Conservation (phyloP, 2,329 filamentous ascomycete genomes). For the Byssothecium circinans region DNA sequence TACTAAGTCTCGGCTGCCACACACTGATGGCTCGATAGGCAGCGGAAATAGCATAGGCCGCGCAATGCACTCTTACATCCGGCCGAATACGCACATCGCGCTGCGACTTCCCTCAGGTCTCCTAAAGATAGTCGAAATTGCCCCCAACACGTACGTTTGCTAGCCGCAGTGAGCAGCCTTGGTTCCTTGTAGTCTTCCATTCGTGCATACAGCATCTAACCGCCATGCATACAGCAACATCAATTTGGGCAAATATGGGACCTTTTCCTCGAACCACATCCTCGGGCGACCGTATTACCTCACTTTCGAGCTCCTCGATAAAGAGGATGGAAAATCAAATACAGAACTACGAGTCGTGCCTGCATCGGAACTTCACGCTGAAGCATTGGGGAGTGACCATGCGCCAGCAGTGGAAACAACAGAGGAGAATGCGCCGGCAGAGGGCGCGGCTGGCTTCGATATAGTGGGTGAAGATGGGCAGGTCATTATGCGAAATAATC, state of each 20-base stretch:
- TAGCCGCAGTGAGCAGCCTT: constrained; percentile 37
- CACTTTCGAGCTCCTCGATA: constrained; percentile 86
- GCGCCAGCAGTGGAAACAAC: constrained; percentile 46
- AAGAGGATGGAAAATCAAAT: constrained; percentile 58
- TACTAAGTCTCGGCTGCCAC: not conserved
- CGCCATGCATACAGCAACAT: constrained; percentile 64
- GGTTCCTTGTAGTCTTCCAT: not conserved
- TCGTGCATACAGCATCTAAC: not conserved
- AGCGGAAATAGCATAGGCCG: constrained; percentile 10
- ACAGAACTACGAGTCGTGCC: constrained; percentile 76
- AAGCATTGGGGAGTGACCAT: constrained; percentile 63
- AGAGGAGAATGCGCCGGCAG: constrained; percentile 28
- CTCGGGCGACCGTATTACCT: constrained; percentile 89
- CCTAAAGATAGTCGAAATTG: constrained; percentile 60
- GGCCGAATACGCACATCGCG: constrained; percentile 55
- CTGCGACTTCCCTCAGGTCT: constrained; percentile 61
- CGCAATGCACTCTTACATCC: constrained; percentile 51
- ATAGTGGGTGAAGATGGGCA: constrained; percentile 52
- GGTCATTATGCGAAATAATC: constrained; percentile 62
- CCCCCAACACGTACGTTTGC: constrained; percentile 65
- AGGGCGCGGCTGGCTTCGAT: constrained; percentile 46
- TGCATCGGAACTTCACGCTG: constrained; percentile 79
- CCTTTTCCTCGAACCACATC: constrained; percentile 85
- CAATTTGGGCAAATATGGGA: constrained; percentile 88
- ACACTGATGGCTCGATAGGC: not conserved